phyloP scores from a whole-genome alignment of 2,329 filamentous ascomycete species.

The Ophiostoma sp. region DNA sequence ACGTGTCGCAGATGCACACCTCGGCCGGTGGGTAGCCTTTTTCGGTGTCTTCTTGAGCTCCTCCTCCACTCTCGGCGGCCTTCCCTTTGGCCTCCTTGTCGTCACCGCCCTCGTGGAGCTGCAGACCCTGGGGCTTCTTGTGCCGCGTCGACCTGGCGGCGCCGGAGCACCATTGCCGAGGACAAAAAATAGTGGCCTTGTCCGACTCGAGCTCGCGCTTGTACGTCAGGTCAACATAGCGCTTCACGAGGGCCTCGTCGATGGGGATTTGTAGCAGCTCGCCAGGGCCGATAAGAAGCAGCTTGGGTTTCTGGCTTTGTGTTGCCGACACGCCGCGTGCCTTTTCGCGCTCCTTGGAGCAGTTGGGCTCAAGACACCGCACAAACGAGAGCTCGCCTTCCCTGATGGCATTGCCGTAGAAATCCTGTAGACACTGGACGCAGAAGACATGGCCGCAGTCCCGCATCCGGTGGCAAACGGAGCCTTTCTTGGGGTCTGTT shows the following conservation, averaged over 20 bases:
- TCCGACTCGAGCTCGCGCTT: conserved; percentile 90
- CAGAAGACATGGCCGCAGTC: conserved; percentile 92
- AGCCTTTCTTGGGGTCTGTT: conserved; percentile 80
- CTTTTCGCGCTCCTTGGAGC: conserved; percentile 57
- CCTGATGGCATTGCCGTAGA: conserved; percentile 80
- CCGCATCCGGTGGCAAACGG: conserved; percentile 71
- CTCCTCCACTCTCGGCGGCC: not conserved
- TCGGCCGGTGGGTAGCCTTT: conserved; percentile 46
- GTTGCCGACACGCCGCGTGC: conserved; percentile 34
- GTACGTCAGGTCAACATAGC: conserved; percentile 85
- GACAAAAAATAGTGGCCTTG: conserved; percentile 88
- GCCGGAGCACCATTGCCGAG: conserved; percentile 85
- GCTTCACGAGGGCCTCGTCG: conserved; percentile 65
- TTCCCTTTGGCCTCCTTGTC: conserved; percentile 33
- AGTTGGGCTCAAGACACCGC: conserved; percentile 73
- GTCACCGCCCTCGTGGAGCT: conserved; percentile 51
- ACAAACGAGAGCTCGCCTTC: conserved; percentile 78
- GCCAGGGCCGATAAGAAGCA: conserved; percentile 66
- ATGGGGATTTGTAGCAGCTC: conserved; percentile 77
- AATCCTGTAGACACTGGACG: conserved; percentile 76
- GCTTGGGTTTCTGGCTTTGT: conserved; percentile 51
- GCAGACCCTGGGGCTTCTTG: conserved; percentile 63
- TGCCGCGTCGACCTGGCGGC: conserved; percentile 72
- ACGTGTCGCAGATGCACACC: conserved; percentile 82
- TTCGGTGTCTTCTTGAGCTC: not conserved